Percentiles rank a stretch among this genome's conserved stretches.
Evolutionary conservation across 495 filamentous ascomycete genomes (phyloP).

Genomic region (Chaetomidium leptoderma): DNA sequence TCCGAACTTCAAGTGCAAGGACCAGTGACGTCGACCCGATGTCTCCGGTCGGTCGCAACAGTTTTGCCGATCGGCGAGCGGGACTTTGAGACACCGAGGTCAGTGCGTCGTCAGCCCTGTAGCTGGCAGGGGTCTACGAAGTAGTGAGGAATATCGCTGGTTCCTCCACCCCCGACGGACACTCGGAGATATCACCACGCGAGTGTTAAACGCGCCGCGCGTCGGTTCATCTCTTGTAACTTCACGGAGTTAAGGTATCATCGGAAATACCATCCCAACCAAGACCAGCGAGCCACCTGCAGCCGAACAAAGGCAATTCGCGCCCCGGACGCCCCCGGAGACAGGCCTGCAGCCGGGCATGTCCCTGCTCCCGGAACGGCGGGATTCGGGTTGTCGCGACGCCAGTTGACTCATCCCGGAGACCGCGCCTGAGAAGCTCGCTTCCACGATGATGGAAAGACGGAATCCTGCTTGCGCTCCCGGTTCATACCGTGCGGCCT

Average conservation of each 20-base stretch:
- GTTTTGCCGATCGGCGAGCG: conserved; percentile 10
- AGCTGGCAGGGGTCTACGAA: background rate
- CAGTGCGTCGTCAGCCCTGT: background rate
- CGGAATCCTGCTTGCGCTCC: background rate
- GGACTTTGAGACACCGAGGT: conserved; percentile 5
- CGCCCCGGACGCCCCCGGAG: background rate
- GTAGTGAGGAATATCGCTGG: background rate
- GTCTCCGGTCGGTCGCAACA: conserved; percentile 1
- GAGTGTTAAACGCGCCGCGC: background rate
- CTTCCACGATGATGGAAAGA: background rate
- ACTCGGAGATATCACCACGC: background rate
- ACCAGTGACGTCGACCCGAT: conserved; percentile 10
- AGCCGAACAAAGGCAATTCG: background rate
- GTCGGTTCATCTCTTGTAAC: background rate
- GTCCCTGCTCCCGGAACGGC: background rate
- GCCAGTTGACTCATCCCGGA: conserved; percentile 1
- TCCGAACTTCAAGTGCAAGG: background rate
- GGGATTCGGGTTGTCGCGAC: background rate
- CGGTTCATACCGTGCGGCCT: no score
- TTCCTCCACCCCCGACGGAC: background rate
- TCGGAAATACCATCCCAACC: background rate
- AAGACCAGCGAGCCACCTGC: no score
- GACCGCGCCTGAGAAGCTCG: background rate
- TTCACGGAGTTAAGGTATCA: background rate
- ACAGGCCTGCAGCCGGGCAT: background rate